phyloP scores from a whole-genome alignment of 352 stramenopile species.

The Phytophthora sp. region DNA sequence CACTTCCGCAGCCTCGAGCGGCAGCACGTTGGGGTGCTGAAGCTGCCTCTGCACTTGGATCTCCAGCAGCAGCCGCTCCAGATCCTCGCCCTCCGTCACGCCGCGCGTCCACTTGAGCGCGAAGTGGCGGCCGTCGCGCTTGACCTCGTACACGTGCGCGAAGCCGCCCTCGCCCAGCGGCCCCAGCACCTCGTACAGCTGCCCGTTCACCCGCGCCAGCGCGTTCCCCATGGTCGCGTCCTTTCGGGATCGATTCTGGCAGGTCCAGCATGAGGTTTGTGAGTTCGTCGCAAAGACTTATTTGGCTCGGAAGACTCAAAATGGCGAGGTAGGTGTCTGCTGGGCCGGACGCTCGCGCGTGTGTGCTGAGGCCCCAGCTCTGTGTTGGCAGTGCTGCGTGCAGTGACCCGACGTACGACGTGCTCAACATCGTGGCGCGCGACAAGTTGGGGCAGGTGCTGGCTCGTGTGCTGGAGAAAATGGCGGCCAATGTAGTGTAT shows the following conservation, averaged over 20 bases:
- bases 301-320: background rate
- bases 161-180: conserved; percentile 76
- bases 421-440: conserved; percentile 52
- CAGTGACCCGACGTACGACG: conserved; percentile 14
- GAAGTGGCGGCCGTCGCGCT: conserved; percentile 35
- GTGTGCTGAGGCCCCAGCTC: background rate
- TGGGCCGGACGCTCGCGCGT: background rate
- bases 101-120: conserved; percentile 76
- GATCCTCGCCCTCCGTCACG: conserved; percentile 56
- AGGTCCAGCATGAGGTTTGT: conserved; percentile 1
- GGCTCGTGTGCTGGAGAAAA: conserved; percentile 61
- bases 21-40: conserved; percentile 58
- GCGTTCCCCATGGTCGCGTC: conserved; percentile 60
- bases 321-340: conserved; percentile 9
- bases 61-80: conserved; percentile 70
- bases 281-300: background rate
- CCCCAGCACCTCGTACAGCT: conserved; percentile 55
- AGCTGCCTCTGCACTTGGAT: conserved; percentile 72
- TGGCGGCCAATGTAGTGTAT: conserved; percentile 47
- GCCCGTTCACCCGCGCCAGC: conserved; percentile 62
- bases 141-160: conserved; percentile 66
- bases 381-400: no score
- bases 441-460: conserved; percentile 63
- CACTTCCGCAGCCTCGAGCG: conserved; percentile 61
- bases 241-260: background rate